phyloP scores from a whole-genome alignment of 2,329 filamentous ascomycete genomes.

The Microascus cirrosus region DNA sequence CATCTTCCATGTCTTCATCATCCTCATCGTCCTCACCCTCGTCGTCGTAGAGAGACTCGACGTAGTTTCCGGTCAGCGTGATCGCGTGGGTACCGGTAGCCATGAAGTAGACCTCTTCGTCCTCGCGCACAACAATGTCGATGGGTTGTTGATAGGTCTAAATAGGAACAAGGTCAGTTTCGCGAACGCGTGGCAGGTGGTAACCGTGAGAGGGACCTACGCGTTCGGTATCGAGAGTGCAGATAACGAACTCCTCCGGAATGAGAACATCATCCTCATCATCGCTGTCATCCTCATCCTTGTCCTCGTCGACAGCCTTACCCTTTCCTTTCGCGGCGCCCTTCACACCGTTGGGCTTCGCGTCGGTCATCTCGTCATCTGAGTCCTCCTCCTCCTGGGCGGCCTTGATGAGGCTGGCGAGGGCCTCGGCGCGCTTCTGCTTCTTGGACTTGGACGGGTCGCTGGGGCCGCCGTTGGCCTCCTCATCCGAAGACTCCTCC shows the following conservation, averaged over 20 bases:
- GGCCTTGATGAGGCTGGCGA: conserved; percentile 56
- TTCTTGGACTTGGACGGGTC: conserved; percentile 79
- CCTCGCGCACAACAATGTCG: conserved; percentile 81
- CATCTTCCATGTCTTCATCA: conserved; percentile 54
- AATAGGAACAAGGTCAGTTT: conserved; percentile 5
- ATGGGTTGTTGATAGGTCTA: conserved; percentile 95
- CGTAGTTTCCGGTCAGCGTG: conserved; percentile 92
- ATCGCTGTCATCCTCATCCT: conserved; percentile 41
- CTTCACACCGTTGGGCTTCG: conserved; percentile 46
- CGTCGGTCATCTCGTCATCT: conserved; percentile 58
- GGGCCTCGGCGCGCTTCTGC: conserved; percentile 65
- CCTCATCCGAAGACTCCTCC: conserved; percentile 40
- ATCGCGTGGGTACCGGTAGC: conserved; percentile 83
- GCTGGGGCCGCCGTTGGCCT: conserved; percentile 80
- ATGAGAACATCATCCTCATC: conserved; percentile 55
- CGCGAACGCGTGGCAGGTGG: neutral
- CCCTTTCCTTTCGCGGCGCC: conserved; percentile 61
- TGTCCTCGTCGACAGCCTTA: conserved; percentile 49
- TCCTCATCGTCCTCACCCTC: conserved; percentile 52
- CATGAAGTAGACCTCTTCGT: conserved; percentile 86
- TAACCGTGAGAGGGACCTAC: conserved; percentile 38
- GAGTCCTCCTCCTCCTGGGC: conserved; percentile 38
- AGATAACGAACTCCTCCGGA: conserved; percentile 84
- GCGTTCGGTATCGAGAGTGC: conserved; percentile 87
- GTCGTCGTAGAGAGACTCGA: conserved; percentile 59